Evolutionary conservation across 805 yeast species (phyloP).

Genomic region (Myxozyma neotropica): DNA sequence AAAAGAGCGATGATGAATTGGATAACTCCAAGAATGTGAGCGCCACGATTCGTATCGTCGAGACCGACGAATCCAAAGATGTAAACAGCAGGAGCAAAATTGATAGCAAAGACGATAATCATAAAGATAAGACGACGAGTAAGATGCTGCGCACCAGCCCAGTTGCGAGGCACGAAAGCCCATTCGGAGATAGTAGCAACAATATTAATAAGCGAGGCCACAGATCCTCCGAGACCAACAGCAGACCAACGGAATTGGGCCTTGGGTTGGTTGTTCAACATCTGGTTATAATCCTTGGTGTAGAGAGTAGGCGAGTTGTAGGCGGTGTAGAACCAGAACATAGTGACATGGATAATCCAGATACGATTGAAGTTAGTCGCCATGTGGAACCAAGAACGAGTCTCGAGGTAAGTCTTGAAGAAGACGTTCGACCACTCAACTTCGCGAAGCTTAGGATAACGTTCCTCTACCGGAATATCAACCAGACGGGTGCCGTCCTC

Average conservation of each 20-base stretch:
- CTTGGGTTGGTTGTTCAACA: constrained; percentile 80
- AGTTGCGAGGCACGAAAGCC: constrained; percentile 93
- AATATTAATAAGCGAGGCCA: constrained; percentile 80
- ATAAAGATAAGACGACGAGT: constrained; percentile 83
- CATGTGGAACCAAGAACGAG: constrained; percentile 96
- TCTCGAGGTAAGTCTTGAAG: constrained; percentile 93
- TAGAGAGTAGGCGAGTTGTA: constrained; percentile 90
- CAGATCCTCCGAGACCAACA: constrained; percentile 86
- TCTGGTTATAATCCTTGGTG: constrained; percentile 82
- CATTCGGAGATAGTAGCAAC: constrained; percentile 89
- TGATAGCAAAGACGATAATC: constrained; percentile 62
- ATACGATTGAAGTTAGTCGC: constrained; percentile 96
- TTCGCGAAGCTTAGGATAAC: constrained; percentile 87
- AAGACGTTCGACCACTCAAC: constrained; percentile 90
- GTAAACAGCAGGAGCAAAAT: constrained; percentile 84
- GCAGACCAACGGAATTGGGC: constrained; percentile 93
- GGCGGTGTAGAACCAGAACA: constrained; percentile 94
- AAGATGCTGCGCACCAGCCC: constrained; percentile 99
- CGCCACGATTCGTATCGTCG: constrained; percentile 66
- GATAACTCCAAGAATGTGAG: constrained; percentile 77
- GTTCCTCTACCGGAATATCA: constrained; percentile 85
- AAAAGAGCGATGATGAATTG: constrained; percentile 86
- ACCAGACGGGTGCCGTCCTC: constrained; percentile 92
- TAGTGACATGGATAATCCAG: constrained; percentile 88
- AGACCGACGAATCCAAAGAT: constrained; percentile 80